These are phyloP conservation scores for Capronia coronata DNA, from an alignment of 2,329 filamentous ascomycete species.

Conservation along the genomic window DNA sequence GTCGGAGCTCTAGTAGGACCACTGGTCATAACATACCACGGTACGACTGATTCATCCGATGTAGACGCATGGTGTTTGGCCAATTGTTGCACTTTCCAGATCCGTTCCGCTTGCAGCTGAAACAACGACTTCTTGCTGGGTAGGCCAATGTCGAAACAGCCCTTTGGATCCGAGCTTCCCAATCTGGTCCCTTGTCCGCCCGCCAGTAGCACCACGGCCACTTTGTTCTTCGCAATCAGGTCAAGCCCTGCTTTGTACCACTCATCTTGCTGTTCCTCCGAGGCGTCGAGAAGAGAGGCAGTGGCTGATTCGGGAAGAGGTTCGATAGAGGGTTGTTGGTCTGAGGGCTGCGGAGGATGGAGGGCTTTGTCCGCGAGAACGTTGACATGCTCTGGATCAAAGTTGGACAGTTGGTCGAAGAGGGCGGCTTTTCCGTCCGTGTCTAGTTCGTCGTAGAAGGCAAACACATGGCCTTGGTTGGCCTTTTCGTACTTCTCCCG, in stretches of 20 bases:
- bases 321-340: constrained; percentile 56
- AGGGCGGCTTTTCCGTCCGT: constrained; percentile 67
- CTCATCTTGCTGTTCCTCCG: constrained; percentile 65
- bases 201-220: constrained; percentile 89
- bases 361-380: constrained; percentile 75
- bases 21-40: constrained; percentile 99
- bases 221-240: constrained; percentile 61
- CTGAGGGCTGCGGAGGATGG: constrained; percentile 61
- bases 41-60: constrained; percentile 57
- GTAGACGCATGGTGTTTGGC: constrained; percentile 64
- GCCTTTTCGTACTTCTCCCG: constrained; percentile 67
- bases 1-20: constrained; percentile 87
- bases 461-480: constrained; percentile 74
- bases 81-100: constrained; percentile 74
- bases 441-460: constrained; percentile 76
- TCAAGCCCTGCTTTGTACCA: constrained; percentile 73
- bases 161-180: constrained; percentile 92
- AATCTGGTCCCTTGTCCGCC: constrained; percentile 93
- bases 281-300: constrained; percentile 87
- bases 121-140: constrained; percentile 91
- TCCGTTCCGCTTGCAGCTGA: constrained; percentile 94
- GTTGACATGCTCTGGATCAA: constrained; percentile 84
- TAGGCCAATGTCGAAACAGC: constrained; percentile 93
- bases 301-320: constrained; percentile 80
- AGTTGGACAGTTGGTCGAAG: constrained; percentile 71